A percentile compares a stretch with the other conserved stretches of the same genome.
Evolutionary conservation across 2,329 filamentous ascomycete species (phyloP).

Genomic region (Cordyceps fumosorosea): DNA sequence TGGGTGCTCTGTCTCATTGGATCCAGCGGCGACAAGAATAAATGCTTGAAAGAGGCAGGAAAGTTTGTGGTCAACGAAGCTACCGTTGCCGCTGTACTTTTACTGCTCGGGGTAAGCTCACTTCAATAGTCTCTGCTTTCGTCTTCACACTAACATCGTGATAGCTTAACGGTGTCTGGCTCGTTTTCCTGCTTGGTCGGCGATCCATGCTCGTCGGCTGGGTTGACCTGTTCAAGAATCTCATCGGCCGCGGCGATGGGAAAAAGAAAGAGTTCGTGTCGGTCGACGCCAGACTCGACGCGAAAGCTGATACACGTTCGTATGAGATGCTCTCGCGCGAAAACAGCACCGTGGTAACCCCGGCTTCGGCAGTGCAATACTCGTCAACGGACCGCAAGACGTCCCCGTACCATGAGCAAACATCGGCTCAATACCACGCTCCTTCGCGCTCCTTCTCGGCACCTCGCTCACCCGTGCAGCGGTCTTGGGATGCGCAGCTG

Average conservation of each 20-base stretch:
- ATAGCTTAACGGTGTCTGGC: conserved; percentile 78
- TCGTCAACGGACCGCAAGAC: conserved; percentile 34
- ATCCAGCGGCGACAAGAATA: conserved; percentile 48
- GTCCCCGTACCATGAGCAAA: conserved; percentile 50
- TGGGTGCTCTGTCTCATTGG: conserved; percentile 70
- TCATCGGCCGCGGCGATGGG: conserved; percentile 32
- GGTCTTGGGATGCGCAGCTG: conserved; percentile 37
- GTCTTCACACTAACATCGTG: neutral
- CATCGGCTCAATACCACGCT: conserved; percentile 44
- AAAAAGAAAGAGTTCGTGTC: conserved; percentile 79
- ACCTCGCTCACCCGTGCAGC: conserved; percentile 40
- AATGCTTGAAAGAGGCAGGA: conserved; percentile 57
- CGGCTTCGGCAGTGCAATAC: conserved; percentile 34
- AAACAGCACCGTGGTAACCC: conserved; percentile 48
- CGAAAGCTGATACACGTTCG: conserved; percentile 58
- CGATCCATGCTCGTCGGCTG: conserved; percentile 83
- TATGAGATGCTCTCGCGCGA: conserved; percentile 74
- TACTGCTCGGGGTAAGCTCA: conserved; percentile 67
- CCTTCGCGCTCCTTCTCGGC: conserved; percentile 51
- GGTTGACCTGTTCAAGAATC: conserved; percentile 54
- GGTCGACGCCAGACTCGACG: conserved; percentile 63
- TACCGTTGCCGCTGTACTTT: conserved; percentile 72
- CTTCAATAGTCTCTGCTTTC: neutral
- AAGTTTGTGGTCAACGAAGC: conserved; percentile 64
- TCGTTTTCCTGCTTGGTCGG: conserved; percentile 72